phyloP scores from a whole-genome alignment of 2,329 filamentous ascomycete genomes.

The Gremmenia infestans region DNA sequence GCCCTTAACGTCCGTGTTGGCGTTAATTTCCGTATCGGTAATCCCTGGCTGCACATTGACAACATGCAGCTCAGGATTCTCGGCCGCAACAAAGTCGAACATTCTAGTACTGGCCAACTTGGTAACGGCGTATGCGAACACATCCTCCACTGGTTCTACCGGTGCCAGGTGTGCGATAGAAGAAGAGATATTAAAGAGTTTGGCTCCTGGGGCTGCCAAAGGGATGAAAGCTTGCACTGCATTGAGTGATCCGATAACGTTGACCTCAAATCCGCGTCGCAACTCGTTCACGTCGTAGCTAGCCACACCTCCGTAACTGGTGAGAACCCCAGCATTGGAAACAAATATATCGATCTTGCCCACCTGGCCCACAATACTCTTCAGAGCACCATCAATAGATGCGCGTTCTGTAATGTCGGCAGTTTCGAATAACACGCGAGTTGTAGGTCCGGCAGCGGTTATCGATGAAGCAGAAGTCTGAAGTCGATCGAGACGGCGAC shows the following conservation, averaged over 20 bases:
- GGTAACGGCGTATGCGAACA: constrained; percentile 29
- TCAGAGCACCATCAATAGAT: not conserved
- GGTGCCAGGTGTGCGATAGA: constrained; percentile 1
- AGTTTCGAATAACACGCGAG: not conserved
- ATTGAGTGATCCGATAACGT: constrained; percentile 31
- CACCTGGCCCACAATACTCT: constrained; percentile 7
- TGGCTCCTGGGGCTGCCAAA: not conserved
- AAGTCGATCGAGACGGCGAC: constrained; percentile 10
- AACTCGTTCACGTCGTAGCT: constrained; percentile 30
- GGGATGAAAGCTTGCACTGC: constrained; percentile 30
- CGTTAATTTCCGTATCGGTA: constrained; percentile 35
- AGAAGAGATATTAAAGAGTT: constrained; percentile 4
- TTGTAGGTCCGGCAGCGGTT: not conserved
- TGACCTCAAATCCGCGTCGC: constrained; percentile 30
- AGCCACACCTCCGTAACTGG: constrained; percentile 25
- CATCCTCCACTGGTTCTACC: constrained; percentile 16
- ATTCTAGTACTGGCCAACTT: constrained; percentile 36
- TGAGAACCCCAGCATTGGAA: constrained; percentile 33
- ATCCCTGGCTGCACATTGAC: constrained; percentile 39
- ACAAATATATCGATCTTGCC: constrained; percentile 37
- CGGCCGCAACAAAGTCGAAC: constrained; percentile 32
- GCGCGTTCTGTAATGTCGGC: not conserved
- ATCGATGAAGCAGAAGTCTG: not conserved
- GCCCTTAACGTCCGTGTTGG: not conserved
- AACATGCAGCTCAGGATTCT: constrained; percentile 35